Base-by-base conservation (phyloP, 2,329 filamentous ascomycete species). In the Cladosporium austrohemisphaericum region DNA sequence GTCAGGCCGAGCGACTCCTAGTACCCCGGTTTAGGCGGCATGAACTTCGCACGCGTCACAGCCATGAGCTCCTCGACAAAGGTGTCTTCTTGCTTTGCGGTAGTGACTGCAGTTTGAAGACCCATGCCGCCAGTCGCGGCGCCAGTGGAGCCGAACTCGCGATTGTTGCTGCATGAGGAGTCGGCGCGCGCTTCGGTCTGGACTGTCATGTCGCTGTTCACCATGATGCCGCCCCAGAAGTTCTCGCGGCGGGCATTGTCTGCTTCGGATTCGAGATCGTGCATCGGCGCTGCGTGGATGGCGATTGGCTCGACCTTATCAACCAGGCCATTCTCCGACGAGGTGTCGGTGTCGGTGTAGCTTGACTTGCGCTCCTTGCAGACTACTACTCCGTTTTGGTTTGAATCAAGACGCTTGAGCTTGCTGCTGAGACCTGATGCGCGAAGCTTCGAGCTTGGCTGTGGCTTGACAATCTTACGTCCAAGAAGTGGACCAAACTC, bases 401-500 rank as follows among this genome's bases (percentile, higher is more conserved):
- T 14, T 2, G 46, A 49, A 7, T 41, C 46, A 4, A 33, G 23
- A 11, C 38, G 31, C 26, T 50, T 41, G 9, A 45, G 19, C 26
- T 50, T 41, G 28, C n/a, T 33, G n/a, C 38, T 18, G 19, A 45
- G 9, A 16, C 40, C 33, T 11, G 40, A 40, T 8, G 18, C 25
- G 13, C 28, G 32, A 7, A 44, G n/a, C 23, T 45, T 53, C 33
- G 44, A 51, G 25, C 41, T 33, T 8, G 51, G 47, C 35, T 37
- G 28, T 7, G 51, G 14, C 16, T 37, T 45, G 18, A 57, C 48
- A 22, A 60, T 51, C 20, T 56, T 52, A 26, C 62, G 60, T 7
- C 62, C 56, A 11, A 72, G 60, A 3, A 74, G 61, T 5, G 67
- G 63, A 40, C 65, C 66, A 50, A 76, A 76, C 25, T 75, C 71